Base-by-base conservation (phyloP, 164 flowering plant species). In the Magnolia sinica region DNA sequence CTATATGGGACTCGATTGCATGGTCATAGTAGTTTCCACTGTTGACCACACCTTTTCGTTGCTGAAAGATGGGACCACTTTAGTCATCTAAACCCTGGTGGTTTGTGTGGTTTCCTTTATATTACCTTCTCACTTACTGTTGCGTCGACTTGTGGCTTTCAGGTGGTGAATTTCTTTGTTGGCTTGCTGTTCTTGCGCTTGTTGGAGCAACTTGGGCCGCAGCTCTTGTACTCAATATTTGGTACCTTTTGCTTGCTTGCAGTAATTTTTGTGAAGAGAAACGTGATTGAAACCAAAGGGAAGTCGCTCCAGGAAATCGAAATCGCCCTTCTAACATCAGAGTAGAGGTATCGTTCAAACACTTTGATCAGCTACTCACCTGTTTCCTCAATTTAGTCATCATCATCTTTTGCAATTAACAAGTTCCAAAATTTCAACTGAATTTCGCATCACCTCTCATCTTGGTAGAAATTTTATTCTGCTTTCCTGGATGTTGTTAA, bases 271-370 rank as follows among this genome's bases (percentile, higher is more conserved):
- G 97, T 94, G 72, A 92, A 91, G 85, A 89, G 80, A 65, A 92
- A 90, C 81, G 90, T 96, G 50, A 78, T 96, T 75, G 99, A 96
- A 83, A 96, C 99, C 50, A 96, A 96, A 87, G 99, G 99, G 72
- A 96, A 87, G 79, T 83, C 99, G 22, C 94, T 96, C 49, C 97
- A 94, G 82, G 99, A 96, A 84, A 94, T 96, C 64, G 98, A 96
- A 86, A 91, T 96, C 22, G 86, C 98, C 1, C 93, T 96, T 78
- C 94, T 94, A 71, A 89, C 96, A 16, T 72, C 76, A 7, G 81
- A 74, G 31, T 81, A 55, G 61, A 55, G 61, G 61, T 55, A 55
- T 11, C 14, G 49, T 68, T 29, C 31, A 14, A 9, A 29, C 0
- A 13, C 16, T 8, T 37, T 31, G 14, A 29, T 68, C 18, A 4